phyloP scores from a whole-genome alignment of 768 basidiomycete species.

The Boletus fagicola region DNA sequence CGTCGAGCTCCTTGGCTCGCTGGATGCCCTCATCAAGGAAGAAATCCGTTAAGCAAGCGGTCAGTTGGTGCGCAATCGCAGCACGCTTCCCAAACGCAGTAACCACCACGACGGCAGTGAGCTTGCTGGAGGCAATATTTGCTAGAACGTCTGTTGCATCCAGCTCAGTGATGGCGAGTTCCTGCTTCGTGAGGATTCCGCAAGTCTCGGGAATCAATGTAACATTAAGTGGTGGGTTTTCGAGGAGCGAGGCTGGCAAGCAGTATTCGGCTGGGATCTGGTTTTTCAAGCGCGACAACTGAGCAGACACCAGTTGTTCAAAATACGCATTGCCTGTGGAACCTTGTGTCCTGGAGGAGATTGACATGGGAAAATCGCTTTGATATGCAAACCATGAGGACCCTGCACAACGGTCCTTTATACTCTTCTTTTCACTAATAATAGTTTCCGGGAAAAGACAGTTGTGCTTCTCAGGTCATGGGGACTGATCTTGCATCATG shows the following conservation, averaged over 20 bases:
- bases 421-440: no score
- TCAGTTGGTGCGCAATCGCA: conserved; percentile 49
- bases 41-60: conserved; percentile 41
- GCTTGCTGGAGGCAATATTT: no score
- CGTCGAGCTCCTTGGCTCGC: conserved; percentile 43
- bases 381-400: no score
- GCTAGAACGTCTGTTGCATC: conserved; percentile 35
- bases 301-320: conserved; percentile 16
- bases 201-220: conserved; percentile 32
- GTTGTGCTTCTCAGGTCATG: not conserved
- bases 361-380: conserved; percentile 11
- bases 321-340: conserved; percentile 24
- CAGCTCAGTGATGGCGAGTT: conserved; percentile 35
- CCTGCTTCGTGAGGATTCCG: conserved; percentile 32
- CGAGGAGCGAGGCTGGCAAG: conserved; percentile 17
- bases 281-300: conserved; percentile 20
- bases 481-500: not conserved
- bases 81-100: conserved; percentile 50
- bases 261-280: conserved; percentile 25
- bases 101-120: conserved; percentile 34
- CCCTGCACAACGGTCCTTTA: no score
- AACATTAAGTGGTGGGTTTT: conserved; percentile 33
- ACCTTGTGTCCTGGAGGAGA: conserved; percentile 22
- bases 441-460: not conserved
- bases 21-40: conserved; percentile 44